These are phyloP conservation scores for Colletotrichum kahawae DNA, from an alignment of 2,329 filamentous ascomycete species.

Conservation along the genomic window DNA sequence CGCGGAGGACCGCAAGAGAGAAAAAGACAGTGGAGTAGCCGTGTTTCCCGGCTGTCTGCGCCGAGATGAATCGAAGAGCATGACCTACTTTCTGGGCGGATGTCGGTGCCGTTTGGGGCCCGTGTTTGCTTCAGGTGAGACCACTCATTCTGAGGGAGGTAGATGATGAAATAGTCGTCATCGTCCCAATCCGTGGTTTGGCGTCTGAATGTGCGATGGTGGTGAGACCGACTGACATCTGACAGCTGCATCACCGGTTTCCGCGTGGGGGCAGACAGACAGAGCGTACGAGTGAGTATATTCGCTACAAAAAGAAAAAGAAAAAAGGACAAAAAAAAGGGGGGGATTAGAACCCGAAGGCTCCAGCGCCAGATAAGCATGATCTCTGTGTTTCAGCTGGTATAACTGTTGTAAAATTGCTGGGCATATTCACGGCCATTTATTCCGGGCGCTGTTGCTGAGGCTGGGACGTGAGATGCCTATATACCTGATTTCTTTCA, in stretches of 20 bases:
- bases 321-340: neutral
- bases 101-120: neutral
- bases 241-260: neutral
- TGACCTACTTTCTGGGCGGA: neutral
- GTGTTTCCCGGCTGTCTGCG: neutral
- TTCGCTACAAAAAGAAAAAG: neutral
- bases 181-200: neutral
- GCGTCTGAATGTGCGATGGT: neutral
- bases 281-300: neutral
- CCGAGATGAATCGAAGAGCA: neutral
- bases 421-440: neutral
- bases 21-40: neutral
- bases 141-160: too few relatives aligned
- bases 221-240: neutral
- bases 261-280: neutral
- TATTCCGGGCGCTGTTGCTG: neutral
- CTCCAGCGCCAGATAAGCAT: neutral
- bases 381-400: neutral
- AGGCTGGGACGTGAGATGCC: neutral
- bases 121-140: neutral
- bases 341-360: neutral
- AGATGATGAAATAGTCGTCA: neutral
- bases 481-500: neutral
- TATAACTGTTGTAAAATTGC: neutral
- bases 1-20: neutral